phyloP scores from a whole-genome alignment of 768 basidiomycete species.

The Macrocybe gigantea region DNA sequence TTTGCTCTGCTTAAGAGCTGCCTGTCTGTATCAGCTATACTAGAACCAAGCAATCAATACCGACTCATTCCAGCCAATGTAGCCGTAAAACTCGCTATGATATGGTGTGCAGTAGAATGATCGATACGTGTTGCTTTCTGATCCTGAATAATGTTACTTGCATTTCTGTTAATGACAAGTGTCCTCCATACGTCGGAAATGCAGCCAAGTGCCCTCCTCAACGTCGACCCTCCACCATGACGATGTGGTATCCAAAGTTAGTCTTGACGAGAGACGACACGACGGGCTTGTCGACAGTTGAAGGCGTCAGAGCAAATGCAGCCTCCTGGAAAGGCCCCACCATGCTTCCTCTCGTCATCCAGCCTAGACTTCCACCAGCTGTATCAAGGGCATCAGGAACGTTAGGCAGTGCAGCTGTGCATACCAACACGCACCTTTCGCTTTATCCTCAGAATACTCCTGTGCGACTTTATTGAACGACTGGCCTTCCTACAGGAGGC shows the following conservation, averaged over 20 bases:
- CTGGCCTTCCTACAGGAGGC: slow-evolving; percentile 51
- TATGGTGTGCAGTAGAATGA: too few relatives aligned
- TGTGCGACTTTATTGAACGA: slow-evolving; percentile 86
- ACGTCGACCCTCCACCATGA: slow-evolving; percentile 85
- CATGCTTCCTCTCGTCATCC: slow-evolving; percentile 86
- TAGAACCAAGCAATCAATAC: background rate
- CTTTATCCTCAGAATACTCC: slow-evolving; percentile 89
- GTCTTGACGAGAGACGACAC: slow-evolving; percentile 76
- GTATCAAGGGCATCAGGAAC: background rate
- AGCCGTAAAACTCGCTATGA: too few relatives aligned
- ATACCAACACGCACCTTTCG: slow-evolving; percentile 51
- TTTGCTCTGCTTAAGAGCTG: too few relatives aligned
- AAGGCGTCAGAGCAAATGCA: slow-evolving; percentile 78
- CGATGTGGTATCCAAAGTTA: slow-evolving; percentile 81
- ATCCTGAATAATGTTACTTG: too few relatives aligned
- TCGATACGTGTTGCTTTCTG: too few relatives aligned
- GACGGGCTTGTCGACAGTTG: slow-evolving; percentile 73
- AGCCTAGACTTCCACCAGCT: slow-evolving; percentile 85
- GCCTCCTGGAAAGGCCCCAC: slow-evolving; percentile 86
- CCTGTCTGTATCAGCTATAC: background rate
- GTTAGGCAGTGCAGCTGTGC: background rate
- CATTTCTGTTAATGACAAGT: too few relatives aligned
- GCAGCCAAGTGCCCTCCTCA: slow-evolving; percentile 10
- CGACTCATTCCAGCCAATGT: too few relatives aligned
- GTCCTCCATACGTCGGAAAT: too few relatives aligned